Evolutionary conservation across 352 stramenopile species (phyloP), one percentile per base, ranked within the genome.

Genomic region (Pythium apleroticum): DNA sequence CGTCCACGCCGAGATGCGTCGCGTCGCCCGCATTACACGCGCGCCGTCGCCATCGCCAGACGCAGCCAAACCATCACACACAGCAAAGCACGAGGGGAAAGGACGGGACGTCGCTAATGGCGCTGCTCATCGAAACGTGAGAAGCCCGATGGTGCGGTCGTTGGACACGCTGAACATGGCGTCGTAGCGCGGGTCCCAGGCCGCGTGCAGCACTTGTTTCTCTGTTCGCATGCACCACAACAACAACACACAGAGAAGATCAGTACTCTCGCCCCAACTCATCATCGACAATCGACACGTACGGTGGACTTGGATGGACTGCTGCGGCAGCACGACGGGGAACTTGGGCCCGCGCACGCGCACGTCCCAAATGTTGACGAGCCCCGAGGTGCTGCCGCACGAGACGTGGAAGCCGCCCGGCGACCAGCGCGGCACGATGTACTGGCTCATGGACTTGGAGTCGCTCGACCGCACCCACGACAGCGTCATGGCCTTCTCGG

Each of bases 141-240:
- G 62, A 52, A 94, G 57, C 4, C 87, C 87, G 24, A 96, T 73
- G 12, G 76, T 89, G 53, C 87, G 81, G 53, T 96, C 87, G 69
- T 89, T 76, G 5, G 87, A 96, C 69, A 96, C 80, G 11, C 75
- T 96, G 64, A 96, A 89, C 69, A 96, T 86, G 53, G 84, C 87
- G 62, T 96, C 84, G 74, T 96, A 86, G 9, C 74, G 78, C 30
- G 87, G 81, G 57, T 93, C 84, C 87, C 87, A 96, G n/a, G 81
- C 91, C 57, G 83, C 85, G 52, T 96, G 87, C 2, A 96, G 68
- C 53, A 96, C 87, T 54, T 86, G 86, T 74, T 92, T 93, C 46
- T 87, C 85, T 93, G 63, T 25, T 49, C 30, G 28, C 22, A 41
- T 50, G 30, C 30, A 33, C 30, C 30, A 10, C 12, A 30, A 49